These are phyloP conservation scores for Xylaria telfairii DNA, from an alignment of 495 filamentous ascomycete species.

Conservation along the genomic window DNA sequence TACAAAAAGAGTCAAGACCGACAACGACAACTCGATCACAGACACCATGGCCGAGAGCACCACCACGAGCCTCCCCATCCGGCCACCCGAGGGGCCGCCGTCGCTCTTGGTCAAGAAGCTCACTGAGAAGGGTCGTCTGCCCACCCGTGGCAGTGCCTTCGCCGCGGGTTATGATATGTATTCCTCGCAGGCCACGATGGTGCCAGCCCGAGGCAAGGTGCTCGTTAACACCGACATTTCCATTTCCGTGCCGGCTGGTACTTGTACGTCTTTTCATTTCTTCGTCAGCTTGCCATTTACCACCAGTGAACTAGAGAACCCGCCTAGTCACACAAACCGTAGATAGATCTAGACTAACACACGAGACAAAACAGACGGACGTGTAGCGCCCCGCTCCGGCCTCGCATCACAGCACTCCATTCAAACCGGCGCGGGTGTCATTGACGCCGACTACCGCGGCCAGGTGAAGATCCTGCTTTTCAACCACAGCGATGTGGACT, in stretches of 20 bases:
- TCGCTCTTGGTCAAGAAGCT: slow-evolving; percentile 87
- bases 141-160: slow-evolving; percentile 86
- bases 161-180: slow-evolving; percentile 94
- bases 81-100: slow-evolving; percentile 55
- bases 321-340: background rate
- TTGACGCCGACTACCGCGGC: slow-evolving; percentile 96
- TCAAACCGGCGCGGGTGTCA: slow-evolving; percentile 92
- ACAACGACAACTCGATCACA: slow-evolving; percentile 21
- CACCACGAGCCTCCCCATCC: too few relatives aligned
- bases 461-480: slow-evolving; percentile 93
- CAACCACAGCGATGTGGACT: slow-evolving; percentile 86
- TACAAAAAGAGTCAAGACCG: slow-evolving; percentile 56
- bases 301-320: background rate
- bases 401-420: slow-evolving; percentile 94
- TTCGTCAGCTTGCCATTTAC: background rate
- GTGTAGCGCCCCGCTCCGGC: slow-evolving; percentile 89
- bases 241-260: background rate
- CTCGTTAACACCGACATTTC: slow-evolving; percentile 86
- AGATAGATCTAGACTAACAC: slow-evolving; percentile 37
- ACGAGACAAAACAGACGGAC: slow-evolving; percentile 61
- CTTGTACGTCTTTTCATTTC: background rate
- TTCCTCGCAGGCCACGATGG: slow-evolving; percentile 70
- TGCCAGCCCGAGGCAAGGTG: slow-evolving; percentile 82
- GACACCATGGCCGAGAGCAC: slow-evolving; percentile 23
- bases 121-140: slow-evolving; percentile 70